Conservation (phyloP, 2,329 filamentous ascomycete genomes). For the Clathrospora elynae region DNA sequence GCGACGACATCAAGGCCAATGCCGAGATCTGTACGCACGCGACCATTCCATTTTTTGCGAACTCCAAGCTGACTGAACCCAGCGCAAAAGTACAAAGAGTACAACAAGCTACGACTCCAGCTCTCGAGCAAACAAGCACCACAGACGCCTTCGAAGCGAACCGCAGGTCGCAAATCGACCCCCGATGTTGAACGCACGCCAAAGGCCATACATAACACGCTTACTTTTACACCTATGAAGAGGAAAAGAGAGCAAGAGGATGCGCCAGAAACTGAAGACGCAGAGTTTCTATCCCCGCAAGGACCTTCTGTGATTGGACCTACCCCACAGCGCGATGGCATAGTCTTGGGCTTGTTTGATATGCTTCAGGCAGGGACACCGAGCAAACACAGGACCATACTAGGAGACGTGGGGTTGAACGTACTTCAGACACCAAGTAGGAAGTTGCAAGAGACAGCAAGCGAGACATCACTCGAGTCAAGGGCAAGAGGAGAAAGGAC, state of each 20-base stretch:
- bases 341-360: conserved; percentile 78
- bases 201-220: conserved; percentile 26
- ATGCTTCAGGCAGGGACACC: conserved; percentile 62
- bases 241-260: conserved; percentile 36
- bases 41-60: background rate
- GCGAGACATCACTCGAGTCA: conserved; percentile 37
- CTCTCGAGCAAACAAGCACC: conserved; percentile 34
- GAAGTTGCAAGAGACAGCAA: conserved; percentile 27
- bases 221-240: conserved; percentile 38
- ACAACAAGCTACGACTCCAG: conserved; percentile 64
- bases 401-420: conserved; percentile 40
- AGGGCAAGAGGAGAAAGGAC: conserved; percentile 49
- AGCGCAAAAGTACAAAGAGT: conserved; percentile 78
- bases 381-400: conserved; percentile 40
- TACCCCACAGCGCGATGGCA: conserved; percentile 79
- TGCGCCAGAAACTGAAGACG: conserved; percentile 16
- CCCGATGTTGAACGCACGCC: conserved; percentile 35
- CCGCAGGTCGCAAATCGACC: conserved; percentile 25
- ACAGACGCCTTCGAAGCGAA: conserved; percentile 42
- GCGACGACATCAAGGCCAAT: conserved; percentile 77
- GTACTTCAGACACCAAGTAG: conserved; percentile 50
- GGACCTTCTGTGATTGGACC: conserved; percentile 64
- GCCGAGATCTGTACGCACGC: conserved; percentile 67
- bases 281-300: conserved; percentile 37
- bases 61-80: conserved; percentile 18